Evolutionary conservation across 352 stramenopile genomes (phyloP), one percentile per base, ranked within the genome.

Genomic region (Globisporangium viniferum): DNA sequence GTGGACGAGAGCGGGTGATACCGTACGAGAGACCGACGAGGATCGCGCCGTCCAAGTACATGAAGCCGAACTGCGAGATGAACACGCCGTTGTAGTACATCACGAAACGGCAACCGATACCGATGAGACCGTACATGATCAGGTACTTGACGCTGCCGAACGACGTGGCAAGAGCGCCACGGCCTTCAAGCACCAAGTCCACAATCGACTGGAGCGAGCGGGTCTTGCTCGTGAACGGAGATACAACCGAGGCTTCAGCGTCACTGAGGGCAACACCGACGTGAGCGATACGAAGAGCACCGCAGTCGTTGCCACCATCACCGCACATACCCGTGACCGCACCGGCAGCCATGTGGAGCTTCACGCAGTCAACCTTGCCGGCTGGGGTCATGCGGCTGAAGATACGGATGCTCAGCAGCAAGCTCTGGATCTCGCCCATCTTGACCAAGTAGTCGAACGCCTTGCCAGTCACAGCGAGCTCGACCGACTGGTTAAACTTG

Each of bases 291-390:
- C 92, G 93, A 15, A 98, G 73, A 33, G 92, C 92, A 64, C 93
- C 93, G 67, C 91, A 98, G 66, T 98, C 93, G 69, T 98, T 98
- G 14, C 90, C 90, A 49, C 88, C 88, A 57, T 95, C 88, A 53
- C 88, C 88, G 41, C 86, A 94, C 88, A 95, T 95, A 8, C 82
- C 85, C 9, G 82, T 92, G 8, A 95, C 84, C 2, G 78, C 80
- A 36, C 86, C 86, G 1, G 74, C 73, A 8, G 62, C 69, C 72
- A 92, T 92, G 73, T 89, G 79, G 22, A 86, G 77, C 63, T 90
- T 80, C 7, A 91, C 79, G 48, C 86, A 93, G n/a, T 90, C 81
- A 2, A 88, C 76, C 55, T 95, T 95, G 8, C 75, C 83, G 29
- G 73, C 69, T 6, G 86, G 88, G 0, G 84, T 92, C 83, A 92